Evolutionary conservation across 2,329 filamentous ascomycete genomes (phyloP).

Genomic region (Colletotrichum coccodes): DNA sequence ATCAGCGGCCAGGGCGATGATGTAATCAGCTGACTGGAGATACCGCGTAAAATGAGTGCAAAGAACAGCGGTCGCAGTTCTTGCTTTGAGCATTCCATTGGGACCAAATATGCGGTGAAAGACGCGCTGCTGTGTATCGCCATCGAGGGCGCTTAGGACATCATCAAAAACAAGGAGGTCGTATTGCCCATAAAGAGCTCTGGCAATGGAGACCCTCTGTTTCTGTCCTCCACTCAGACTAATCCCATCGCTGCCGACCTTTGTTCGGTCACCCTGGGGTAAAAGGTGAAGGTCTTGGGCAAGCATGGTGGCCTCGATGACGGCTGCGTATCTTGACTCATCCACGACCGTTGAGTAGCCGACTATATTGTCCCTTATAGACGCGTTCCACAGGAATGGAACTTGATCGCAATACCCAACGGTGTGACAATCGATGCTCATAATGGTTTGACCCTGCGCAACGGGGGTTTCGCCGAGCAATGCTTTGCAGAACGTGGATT

Average conservation of each 20-base stretch:
- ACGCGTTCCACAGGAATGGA: conserved; percentile 44
- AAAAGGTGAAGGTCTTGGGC: conserved; percentile 42
- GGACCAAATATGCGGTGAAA: conserved; percentile 42
- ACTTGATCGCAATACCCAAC: conserved; percentile 44
- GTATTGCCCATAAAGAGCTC: conserved; percentile 42
- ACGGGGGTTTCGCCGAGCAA: conserved; percentile 41
- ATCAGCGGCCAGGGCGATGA: conserved; percentile 51
- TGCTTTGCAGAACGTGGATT: conserved; percentile 50
- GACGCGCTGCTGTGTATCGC: conserved; percentile 42
- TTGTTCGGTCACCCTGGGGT: conserved; percentile 46
- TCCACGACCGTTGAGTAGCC: conserved; percentile 43
- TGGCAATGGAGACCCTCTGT: conserved; percentile 38
- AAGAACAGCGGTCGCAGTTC: neutral
- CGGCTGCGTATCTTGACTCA: conserved; percentile 42
- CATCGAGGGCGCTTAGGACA: conserved; percentile 47
- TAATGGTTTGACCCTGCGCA: conserved; percentile 28
- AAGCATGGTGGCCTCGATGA: conserved; percentile 46
- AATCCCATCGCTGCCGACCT: conserved; percentile 51
- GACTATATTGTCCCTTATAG: conserved; percentile 49
- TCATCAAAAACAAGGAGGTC: conserved; percentile 46
- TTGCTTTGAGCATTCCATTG: conserved; percentile 27
- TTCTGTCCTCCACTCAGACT: conserved; percentile 53
- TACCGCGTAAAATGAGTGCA: neutral
- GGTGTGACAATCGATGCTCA: conserved; percentile 26
- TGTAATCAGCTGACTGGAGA: conserved; percentile 35